Evolutionary conservation across 2,329 filamentous ascomycete genomes (phyloP).

Genomic region (Plenodomus lindquistii): DNA sequence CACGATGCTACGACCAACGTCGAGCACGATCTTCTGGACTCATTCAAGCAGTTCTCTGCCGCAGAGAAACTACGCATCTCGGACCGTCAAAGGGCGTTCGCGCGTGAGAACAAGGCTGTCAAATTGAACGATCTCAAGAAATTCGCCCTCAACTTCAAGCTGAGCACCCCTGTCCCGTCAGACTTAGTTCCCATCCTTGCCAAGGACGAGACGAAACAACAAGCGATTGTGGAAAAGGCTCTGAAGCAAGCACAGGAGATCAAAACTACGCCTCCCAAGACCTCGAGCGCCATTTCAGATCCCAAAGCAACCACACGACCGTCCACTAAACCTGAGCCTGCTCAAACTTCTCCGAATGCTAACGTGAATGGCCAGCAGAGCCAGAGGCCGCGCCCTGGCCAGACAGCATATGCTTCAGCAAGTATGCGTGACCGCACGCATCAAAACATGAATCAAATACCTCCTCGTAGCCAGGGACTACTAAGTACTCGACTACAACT

Average conservation of each 20-base stretch:
- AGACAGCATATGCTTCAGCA: constrained; percentile 49
- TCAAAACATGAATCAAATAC: constrained; percentile 46
- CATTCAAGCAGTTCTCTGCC: constrained; percentile 67
- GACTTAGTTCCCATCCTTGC: constrained; percentile 94
- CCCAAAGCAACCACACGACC: constrained; percentile 38
- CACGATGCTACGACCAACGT: constrained; percentile 64
- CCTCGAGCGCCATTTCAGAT: constrained; percentile 48
- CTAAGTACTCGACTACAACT: constrained; percentile 57
- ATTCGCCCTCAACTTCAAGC: constrained; percentile 91
- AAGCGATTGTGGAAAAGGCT: constrained; percentile 88
- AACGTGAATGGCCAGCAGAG: constrained; percentile 52
- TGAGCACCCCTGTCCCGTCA: constrained; percentile 86
- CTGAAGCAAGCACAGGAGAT: constrained; percentile 70
- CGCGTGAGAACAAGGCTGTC: constrained; percentile 78
- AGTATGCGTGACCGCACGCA: constrained; percentile 48
- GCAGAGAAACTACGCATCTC: constrained; percentile 64
- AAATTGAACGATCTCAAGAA: constrained; percentile 95
- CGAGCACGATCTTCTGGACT: constrained; percentile 63
- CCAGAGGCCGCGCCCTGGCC: constrained; percentile 48
- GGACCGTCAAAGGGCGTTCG: constrained; percentile 58
- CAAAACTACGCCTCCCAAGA: constrained; percentile 43
- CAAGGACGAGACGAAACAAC: constrained; percentile 93
- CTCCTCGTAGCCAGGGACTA: constrained; percentile 48
- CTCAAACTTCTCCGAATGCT: constrained; percentile 33
- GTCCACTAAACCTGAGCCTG: constrained; percentile 39